phyloP scores from a whole-genome alignment of 495 filamentous ascomycete genomes.

The Astrocystis sublimbata region DNA sequence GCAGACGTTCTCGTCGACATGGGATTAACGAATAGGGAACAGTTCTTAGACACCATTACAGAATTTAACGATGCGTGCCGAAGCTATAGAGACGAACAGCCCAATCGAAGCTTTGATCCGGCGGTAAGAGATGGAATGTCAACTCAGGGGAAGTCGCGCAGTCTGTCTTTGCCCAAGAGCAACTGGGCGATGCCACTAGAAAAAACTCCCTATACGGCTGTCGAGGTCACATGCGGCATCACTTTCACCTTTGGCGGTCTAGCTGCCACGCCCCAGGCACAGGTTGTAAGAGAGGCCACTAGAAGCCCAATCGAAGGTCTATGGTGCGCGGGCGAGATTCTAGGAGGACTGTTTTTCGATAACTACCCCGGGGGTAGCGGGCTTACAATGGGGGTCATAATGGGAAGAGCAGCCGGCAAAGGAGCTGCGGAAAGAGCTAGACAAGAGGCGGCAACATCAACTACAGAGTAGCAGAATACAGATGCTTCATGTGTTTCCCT shows the following conservation, averaged over 20 bases:
- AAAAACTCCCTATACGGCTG: slow-evolving; percentile 57
- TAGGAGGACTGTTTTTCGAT: slow-evolving; percentile 62
- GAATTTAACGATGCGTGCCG: slow-evolving; percentile 57
- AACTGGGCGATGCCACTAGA: slow-evolving; percentile 64
- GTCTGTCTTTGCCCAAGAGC: slow-evolving; percentile 53
- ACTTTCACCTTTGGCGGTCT: slow-evolving; percentile 69
- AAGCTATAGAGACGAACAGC: slow-evolving; percentile 39
- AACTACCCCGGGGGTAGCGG: slow-evolving; percentile 68
- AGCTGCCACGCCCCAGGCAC: slow-evolving; percentile 49
- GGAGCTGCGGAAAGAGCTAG: slow-evolving; percentile 25
- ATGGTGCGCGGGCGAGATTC: slow-evolving; percentile 61
- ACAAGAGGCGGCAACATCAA: not conserved
- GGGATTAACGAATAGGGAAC: slow-evolving; percentile 43
- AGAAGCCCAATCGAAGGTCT: slow-evolving; percentile 50
- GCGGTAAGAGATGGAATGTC: slow-evolving; percentile 57
- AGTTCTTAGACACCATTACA: slow-evolving; percentile 49
- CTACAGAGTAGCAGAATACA: not conserved
- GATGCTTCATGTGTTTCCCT: too few species aligned
- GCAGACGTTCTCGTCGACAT: slow-evolving; percentile 45
- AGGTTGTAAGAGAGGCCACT: slow-evolving; percentile 47
- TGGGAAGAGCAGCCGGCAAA: slow-evolving; percentile 27
- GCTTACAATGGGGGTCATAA: slow-evolving; percentile 45
- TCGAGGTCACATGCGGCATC: slow-evolving; percentile 60
- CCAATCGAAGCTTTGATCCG: slow-evolving; percentile 51
- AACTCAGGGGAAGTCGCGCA: slow-evolving; percentile 45